Evolutionary conservation across 306 rosid genomes (phyloP), one percentile per base, ranked within the genome.

Genomic region (Fragaria nilgerrensis): DNA sequence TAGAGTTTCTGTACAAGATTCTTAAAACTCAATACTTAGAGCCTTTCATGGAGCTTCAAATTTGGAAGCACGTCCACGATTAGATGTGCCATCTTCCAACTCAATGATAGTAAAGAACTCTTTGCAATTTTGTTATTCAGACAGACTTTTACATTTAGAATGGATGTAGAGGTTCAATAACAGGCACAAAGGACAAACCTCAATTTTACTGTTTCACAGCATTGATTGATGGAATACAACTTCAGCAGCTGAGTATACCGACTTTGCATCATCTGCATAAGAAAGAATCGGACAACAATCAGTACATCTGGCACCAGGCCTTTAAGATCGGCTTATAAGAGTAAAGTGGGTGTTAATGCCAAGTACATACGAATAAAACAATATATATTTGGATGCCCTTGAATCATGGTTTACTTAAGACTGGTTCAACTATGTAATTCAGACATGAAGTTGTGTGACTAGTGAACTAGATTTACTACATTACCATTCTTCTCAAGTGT

Each of bases 201-300:
- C 22, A 19, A 17, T 1, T 53, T 52, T 44, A 27, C 36, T 14
- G 34, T 39, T 77, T 75, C 55, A 86, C 16, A 55, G 64, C 70
- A 79, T 49, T 27, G 81, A 19, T 39, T 66, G 79, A 82, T 76
- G 74, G 74, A 83, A 84, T 44, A 87, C 41, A 45, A 84, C 78
- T 69, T 70, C 70, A n/a, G 86, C 79, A 56, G 79, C 68, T 0
- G 58, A 65, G 82, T 84, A 87, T 13, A 82, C 84, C 27, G 43
- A 77, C 45, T 55, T 70, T 3, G 88, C 81, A 75, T 79, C 90
- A 71, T 79, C 88, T 84, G 86, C 84, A 73, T 25, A 36, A n/a
- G 49, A 32, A 79, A 25, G 16, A 59, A 39, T 73, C 2, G 1
- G 19, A 44, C n/a, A 69, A 29, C 39, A 37, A 56, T 34, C 65